phyloP scores from a whole-genome alignment of 129 eudicot genomes.

The Artemisia annua region DNA sequence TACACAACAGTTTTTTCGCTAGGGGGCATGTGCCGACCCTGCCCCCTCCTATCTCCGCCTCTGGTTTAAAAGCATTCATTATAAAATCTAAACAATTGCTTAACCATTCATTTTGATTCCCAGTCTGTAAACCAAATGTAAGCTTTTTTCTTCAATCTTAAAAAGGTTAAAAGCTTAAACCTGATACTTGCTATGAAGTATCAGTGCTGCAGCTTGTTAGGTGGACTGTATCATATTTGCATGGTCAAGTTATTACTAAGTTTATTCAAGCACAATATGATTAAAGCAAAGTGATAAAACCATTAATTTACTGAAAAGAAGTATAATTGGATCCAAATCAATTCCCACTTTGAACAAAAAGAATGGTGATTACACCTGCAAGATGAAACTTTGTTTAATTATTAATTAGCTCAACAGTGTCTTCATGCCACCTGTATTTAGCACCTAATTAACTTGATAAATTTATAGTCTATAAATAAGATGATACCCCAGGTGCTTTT shows the following conservation, averaged over 20 bases:
- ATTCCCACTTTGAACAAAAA: constrained; percentile 11
- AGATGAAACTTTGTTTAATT: not conserved
- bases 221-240: not conserved
- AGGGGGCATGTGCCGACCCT: too few species aligned
- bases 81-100: constrained; percentile 4
- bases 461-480: not conserved
- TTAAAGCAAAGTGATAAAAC: not conserved
- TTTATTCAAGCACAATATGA: not conserved
- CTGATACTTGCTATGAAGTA: not conserved
- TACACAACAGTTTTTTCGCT: too few species aligned
- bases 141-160: not conserved
- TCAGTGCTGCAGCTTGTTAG: not conserved
- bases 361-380: constrained; percentile 1
- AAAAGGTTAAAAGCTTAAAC: not conserved
- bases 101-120: constrained; percentile 7
- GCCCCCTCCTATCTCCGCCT: too few species aligned
- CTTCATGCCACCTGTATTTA: constrained; percentile 6
- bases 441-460: not conserved
- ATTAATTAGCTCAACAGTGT: not conserved
- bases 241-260: not conserved
- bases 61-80: not conserved
- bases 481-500: constrained; percentile 10
- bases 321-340: constrained; percentile 2
- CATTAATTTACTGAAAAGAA: not conserved
- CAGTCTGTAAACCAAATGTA: not conserved